Conservation (phyloP, 331 rosid species). For the Dryas integrifolia region DNA sequence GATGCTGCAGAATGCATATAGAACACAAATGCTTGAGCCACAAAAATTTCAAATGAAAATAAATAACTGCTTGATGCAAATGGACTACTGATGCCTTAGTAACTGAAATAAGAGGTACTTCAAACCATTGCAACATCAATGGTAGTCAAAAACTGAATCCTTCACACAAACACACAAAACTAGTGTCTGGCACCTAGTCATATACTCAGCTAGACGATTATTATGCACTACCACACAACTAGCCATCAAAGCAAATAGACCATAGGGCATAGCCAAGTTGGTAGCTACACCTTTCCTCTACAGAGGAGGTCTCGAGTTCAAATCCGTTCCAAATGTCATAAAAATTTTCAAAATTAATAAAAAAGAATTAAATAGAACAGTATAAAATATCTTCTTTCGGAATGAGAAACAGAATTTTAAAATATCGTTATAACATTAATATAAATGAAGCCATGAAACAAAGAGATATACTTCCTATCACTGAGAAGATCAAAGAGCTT, state of each 20-base stretch:
- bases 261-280: background rate
- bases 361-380: background rate
- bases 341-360: background rate
- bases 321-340: background rate
- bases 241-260: background rate
- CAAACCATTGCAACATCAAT: background rate
- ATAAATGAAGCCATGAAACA: slow-evolving; percentile 10
- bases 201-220: background rate
- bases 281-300: background rate
- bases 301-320: background rate
- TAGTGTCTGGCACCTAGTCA: background rate
- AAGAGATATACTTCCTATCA: slow-evolving; percentile 63
- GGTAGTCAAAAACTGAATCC: background rate
- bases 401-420: background rate
- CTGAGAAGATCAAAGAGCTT: slow-evolving; percentile 92
- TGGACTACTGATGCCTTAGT: too few relatives aligned
- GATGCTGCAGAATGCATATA: background rate
- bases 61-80: too few relatives aligned
- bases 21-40: background rate
- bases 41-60: background rate
- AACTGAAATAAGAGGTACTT: too few relatives aligned
- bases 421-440: background rate
- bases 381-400: background rate
- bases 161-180: background rate
- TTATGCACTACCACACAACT: background rate